These are phyloP conservation scores for Mycena filopes DNA, from an alignment of 768 basidiomycete genomes.

Conservation along the genomic window DNA sequence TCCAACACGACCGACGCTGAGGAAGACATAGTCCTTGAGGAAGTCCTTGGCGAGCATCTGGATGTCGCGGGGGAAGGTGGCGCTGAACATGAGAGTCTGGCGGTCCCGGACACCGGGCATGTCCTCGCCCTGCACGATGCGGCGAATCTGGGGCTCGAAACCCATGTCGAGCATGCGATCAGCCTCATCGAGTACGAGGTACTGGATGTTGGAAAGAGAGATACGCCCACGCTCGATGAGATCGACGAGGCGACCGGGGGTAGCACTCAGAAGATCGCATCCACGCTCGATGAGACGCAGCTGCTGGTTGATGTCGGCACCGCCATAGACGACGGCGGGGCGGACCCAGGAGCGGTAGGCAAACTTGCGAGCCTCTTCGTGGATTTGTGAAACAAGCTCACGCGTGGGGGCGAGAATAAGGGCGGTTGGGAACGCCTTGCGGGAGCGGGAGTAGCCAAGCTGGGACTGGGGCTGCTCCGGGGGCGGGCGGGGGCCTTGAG, in stretches of 20 bases:
- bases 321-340: conserved; percentile 98
- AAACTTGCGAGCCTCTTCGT: conserved; percentile 99
- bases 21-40: conserved; percentile 98
- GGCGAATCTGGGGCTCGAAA: conserved; percentile 99
- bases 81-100: conserved; percentile 99
- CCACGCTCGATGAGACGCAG: conserved; percentile 95
- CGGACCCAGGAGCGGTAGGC: conserved; percentile 99
- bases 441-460: conserved; percentile 67
- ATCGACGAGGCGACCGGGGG: conserved; percentile 97
- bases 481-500: conserved; percentile 79
- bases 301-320: conserved; percentile 97
- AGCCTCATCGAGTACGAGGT: conserved; percentile 98
- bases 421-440: conserved; percentile 97
- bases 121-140: conserved; percentile 97
- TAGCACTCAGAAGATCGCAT: conserved; percentile 96
- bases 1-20: conserved; percentile 97
- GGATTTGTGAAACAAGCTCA: conserved; percentile 98
- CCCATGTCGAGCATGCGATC: conserved; percentile 99
- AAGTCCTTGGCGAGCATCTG: conserved; percentile 97
- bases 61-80: conserved; percentile 99
- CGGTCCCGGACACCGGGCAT: conserved; percentile 95
- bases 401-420: conserved; percentile 98
- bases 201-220: conserved; percentile 95
- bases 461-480: conserved; percentile 62
- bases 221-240: conserved; percentile 98